phyloP scores from a whole-genome alignment of 208 protist species.

The Wallacemonas sp. region DNA sequence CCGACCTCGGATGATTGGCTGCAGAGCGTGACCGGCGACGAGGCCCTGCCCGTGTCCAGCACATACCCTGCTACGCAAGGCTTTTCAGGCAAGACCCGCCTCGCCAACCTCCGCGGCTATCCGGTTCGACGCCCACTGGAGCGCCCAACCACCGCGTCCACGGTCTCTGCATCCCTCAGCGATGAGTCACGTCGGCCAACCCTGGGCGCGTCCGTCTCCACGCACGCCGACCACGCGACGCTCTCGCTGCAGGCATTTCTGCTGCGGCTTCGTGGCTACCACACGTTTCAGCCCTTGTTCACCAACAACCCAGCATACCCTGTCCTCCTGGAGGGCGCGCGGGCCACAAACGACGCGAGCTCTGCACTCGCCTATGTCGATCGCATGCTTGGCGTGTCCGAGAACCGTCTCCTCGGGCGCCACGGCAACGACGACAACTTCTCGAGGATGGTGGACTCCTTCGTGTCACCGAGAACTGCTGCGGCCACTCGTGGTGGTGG shows the following conservation, averaged over 20 bases:
- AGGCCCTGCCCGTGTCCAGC: background rate
- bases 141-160: constrained; percentile 1
- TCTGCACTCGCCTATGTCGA: constrained; percentile 21
- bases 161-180: background rate
- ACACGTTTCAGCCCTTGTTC: constrained; percentile 62
- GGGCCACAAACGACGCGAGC: background rate
- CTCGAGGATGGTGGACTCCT: constrained; percentile 30
- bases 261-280: constrained; percentile 55
- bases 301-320: constrained; percentile 21
- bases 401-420: constrained; percentile 32
- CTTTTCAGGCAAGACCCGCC: constrained; percentile 5
- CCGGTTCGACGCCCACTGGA: constrained; percentile 5
- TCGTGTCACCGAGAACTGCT: too few relatives aligned
- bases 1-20: background rate
- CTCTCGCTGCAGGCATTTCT: constrained; percentile 41
- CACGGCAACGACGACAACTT: constrained; percentile 54
- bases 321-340: background rate
- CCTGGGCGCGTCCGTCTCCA: background rate
- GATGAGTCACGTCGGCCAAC: constrained; percentile 4
- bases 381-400: constrained; percentile 36
- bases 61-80: background rate
- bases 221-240: background rate
- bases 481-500: too few relatives aligned
- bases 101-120: constrained; percentile 19
- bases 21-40: background rate